A percentile compares a stretch with the other conserved stretches of the same genome.
Conservation (phyloP, 1,284 basidiomycete species). For the Microbotryum violaceum region DNA sequence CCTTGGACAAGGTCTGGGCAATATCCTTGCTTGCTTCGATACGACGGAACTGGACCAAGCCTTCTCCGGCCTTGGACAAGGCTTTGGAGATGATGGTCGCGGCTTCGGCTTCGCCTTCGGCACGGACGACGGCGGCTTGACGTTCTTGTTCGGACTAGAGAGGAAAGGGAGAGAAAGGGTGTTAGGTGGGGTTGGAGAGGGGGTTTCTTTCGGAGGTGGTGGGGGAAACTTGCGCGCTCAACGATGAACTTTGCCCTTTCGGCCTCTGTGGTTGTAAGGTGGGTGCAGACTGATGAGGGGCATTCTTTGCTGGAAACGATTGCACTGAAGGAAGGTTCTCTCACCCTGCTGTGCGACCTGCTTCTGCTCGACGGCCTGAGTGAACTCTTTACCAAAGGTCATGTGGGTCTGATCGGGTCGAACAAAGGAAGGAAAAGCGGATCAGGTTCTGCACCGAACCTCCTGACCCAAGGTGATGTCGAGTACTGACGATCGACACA, state of each 20-base stretch:
- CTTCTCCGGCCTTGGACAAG: conserved; percentile 90
- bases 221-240: conserved; percentile 62
- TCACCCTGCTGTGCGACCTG: conserved; percentile 89
- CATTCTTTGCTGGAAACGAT: background rate
- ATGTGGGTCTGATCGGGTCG: conserved; percentile 45
- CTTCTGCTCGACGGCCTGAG: conserved; percentile 90
- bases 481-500: conserved; percentile 79
- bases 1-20: conserved; percentile 46
- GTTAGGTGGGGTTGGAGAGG: background rate
- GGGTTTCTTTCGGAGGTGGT: background rate
- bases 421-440: background rate
- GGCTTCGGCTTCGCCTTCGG: conserved; percentile 97
- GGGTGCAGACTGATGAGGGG: conserved; percentile 16
- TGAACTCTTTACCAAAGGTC: conserved; percentile 53
- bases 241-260: conserved; percentile 99
- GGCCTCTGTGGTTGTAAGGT: conserved; percentile 56
- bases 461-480: too few species aligned
- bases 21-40: conserved; percentile 99
- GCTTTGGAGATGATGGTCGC: conserved; percentile 85
- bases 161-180: background rate
- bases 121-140: conserved; percentile 93
- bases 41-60: conserved; percentile 87
- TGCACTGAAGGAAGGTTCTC: conserved; percentile 16
- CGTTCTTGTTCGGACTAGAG: conserved; percentile 92
- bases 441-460: background rate